Conservation (phyloP, 2,329 filamentous ascomycete species). For the Rhinocladiella similis region DNA sequence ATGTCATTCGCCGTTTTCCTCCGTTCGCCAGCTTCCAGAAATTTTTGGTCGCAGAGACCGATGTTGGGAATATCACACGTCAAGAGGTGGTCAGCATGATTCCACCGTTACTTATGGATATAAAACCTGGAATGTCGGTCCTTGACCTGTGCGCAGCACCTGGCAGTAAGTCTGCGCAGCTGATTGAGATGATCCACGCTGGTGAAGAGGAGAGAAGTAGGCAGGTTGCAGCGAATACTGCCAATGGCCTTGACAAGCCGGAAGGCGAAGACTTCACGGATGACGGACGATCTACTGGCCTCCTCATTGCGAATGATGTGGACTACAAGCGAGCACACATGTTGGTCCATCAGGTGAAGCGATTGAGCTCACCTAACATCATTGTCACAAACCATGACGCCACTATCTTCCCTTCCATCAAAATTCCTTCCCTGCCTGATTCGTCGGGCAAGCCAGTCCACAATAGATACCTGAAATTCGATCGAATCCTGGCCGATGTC, state of each 20-base stretch:
- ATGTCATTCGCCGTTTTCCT: slow-evolving; percentile 87
- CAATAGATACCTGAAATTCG: slow-evolving; percentile 86
- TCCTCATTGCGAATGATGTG: slow-evolving; percentile 92
- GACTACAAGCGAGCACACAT: slow-evolving; percentile 97
- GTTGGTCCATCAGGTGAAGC: slow-evolving; percentile 96
- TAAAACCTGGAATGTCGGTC: slow-evolving; percentile 87
- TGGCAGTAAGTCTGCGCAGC: slow-evolving; percentile 93
- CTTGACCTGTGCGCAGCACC: slow-evolving; percentile 95
- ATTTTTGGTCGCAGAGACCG: slow-evolving; percentile 95
- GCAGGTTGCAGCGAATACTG: slow-evolving; percentile 66
- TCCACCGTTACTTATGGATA: slow-evolving; percentile 87
- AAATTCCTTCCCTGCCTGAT: slow-evolving; percentile 63
- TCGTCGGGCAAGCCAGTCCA: slow-evolving; percentile 54
- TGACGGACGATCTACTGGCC: slow-evolving; percentile 82
- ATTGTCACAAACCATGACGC: slow-evolving; percentile 98
- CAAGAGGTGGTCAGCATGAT: slow-evolving; percentile 99
- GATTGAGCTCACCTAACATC: slow-evolving; percentile 91
- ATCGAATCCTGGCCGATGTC: slow-evolving; percentile 93
- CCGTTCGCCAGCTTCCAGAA: slow-evolving; percentile 96
- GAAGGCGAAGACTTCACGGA: slow-evolving; percentile 62
- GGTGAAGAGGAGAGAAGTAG: slow-evolving; percentile 86
- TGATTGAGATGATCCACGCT: slow-evolving; percentile 89
- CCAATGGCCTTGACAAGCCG: slow-evolving; percentile 59
- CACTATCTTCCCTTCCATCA: slow-evolving; percentile 90
- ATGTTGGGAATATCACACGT: slow-evolving; percentile 93